Evolutionary conservation across 139 green algal species (phyloP).

Genomic region (Pleodorina starrii): DNA sequence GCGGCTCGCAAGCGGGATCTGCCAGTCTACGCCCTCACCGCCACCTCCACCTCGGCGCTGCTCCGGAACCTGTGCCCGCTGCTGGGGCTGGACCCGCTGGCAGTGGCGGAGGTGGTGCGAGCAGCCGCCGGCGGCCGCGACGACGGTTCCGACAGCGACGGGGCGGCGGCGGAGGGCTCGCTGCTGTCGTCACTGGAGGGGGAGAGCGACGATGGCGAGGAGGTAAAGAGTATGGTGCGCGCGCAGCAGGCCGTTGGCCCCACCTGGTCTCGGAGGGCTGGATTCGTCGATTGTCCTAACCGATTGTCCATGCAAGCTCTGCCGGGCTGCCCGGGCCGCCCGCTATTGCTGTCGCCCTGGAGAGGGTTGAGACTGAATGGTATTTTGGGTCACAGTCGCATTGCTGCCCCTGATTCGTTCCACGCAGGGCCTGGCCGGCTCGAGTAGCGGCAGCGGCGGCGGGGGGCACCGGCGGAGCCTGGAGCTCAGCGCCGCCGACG

Average conservation of each 20-base stretch:
- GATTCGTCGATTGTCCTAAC: no score
- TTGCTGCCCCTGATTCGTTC: no score
- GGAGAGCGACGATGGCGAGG: neutral
- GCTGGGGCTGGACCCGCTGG: constrained; percentile 45
- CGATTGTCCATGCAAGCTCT: no score
- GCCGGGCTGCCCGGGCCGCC: no score
- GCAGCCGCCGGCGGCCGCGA: neutral
- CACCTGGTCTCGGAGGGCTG: no score
- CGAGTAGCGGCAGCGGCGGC: neutral
- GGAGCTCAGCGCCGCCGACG: constrained; percentile 25
- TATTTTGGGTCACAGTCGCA: no score
- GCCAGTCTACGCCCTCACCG: constrained; percentile 51
- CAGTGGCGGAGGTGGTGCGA: constrained; percentile 13
- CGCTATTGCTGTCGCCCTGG: no score
- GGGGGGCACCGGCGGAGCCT: neutral
- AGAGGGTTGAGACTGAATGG: no score
- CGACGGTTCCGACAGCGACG: neutral
- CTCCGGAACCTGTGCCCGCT: constrained; percentile 53
- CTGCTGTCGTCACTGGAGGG: neutral
- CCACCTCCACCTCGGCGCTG: constrained; percentile 41
- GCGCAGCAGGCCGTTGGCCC: no score
- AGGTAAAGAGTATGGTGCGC: no score
- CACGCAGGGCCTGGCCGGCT: neutral
- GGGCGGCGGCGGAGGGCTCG: neutral
- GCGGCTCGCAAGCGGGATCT: constrained; percentile 8